Evolutionary conservation across 768 basidiomycete species (phyloP).

Genomic region (Rhizopogon rudus): DNA sequence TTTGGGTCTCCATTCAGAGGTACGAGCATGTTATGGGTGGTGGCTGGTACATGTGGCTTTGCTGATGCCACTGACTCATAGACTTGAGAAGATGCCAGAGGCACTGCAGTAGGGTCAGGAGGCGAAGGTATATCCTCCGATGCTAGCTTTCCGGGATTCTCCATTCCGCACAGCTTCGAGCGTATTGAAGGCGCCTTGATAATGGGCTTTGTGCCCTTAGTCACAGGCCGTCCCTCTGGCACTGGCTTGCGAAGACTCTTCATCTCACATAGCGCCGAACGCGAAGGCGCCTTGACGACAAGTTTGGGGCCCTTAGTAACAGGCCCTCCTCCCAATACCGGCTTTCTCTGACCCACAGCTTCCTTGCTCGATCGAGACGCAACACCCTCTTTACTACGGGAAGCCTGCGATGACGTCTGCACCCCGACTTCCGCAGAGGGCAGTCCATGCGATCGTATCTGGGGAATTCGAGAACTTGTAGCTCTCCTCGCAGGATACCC

Average conservation of each 20-base stretch:
- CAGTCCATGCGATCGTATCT: neutral
- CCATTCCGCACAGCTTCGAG: neutral
- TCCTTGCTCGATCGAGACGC: neutral
- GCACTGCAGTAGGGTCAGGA: constrained; percentile 4
- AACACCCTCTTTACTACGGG: neutral
- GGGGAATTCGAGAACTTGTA: neutral
- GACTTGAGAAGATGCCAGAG: constrained; percentile 4
- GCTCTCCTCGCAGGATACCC: neutral
- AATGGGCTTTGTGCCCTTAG: neutral
- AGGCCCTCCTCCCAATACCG: neutral
- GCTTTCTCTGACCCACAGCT: neutral
- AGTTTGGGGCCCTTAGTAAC: neutral
- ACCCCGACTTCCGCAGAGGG: neutral
- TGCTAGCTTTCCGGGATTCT: neutral
- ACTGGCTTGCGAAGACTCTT: neutral
- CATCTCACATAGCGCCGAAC: no score
- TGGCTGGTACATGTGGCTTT: neutral
- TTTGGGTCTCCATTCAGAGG: neutral
- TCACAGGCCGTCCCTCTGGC: neutral
- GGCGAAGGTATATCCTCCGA: constrained; percentile 1
- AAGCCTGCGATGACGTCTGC: neutral
- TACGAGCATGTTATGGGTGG: neutral
- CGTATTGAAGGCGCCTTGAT: neutral
- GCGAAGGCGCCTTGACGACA: no score
- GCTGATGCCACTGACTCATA: neutral